Conservation (phyloP, 2,329 filamentous ascomycete species). For the Aspergillus sp. region DNA sequence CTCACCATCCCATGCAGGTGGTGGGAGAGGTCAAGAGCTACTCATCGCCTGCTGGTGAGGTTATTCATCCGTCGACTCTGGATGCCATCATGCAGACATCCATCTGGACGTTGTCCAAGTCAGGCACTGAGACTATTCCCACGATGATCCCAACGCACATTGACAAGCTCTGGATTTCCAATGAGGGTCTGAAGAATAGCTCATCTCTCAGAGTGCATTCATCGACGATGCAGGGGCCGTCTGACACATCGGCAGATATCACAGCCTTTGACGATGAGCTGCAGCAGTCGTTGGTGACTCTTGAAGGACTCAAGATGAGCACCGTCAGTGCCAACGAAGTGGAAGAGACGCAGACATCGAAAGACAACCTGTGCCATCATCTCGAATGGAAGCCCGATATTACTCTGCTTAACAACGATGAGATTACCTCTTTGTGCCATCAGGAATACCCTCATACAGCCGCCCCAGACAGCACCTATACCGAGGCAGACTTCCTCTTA, state of each 20-base stretch:
- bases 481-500: neutral
- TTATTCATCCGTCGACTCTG: slow-evolving; percentile 1
- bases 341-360: neutral
- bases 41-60: neutral
- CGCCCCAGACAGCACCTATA: neutral
- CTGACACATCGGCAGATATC: no score
- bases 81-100: neutral
- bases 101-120: neutral
- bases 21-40: no score
- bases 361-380: neutral
- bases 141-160: neutral
- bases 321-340: neutral
- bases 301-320: neutral
- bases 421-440: neutral
- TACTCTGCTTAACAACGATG: neutral
- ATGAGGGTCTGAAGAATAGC: neutral
- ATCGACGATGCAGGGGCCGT: neutral
- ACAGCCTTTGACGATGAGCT: neutral
- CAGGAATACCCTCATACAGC: neutral
- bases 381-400: slow-evolving; percentile 4
- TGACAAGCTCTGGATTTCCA: neutral
- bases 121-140: neutral
- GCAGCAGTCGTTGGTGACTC: no score
- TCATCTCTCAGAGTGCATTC: neutral
- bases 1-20: neutral